Evolutionary conservation across 1,139 yeast genomes (phyloP).

Genomic region (Meyerozyma carpophila): DNA sequence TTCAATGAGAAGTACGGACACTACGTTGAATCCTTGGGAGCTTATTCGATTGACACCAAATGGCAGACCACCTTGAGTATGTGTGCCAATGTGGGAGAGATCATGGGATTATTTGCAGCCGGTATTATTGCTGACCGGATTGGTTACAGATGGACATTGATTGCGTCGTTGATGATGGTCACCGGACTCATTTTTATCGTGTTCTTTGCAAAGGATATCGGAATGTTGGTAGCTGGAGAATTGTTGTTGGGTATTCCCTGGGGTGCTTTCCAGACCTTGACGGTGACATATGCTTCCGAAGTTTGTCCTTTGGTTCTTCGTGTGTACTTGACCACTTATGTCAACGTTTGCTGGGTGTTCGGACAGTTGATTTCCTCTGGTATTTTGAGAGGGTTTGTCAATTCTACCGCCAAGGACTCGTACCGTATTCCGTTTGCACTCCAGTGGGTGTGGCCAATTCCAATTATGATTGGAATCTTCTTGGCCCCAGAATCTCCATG

Average conservation of each 20-base stretch:
- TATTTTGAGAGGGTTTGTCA: conserved; percentile 34
- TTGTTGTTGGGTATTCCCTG: conserved; percentile 44
- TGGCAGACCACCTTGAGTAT: conserved; percentile 46
- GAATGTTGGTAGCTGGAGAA: conserved; percentile 40
- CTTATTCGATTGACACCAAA: conserved; percentile 35
- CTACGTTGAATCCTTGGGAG: conserved; percentile 6
- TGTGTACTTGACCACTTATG: conserved; percentile 43
- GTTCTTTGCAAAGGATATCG: conserved; percentile 41
- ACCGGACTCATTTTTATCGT: conserved; percentile 42
- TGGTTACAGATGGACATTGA: conserved; percentile 43
- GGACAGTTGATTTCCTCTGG: conserved; percentile 49
- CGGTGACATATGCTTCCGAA: conserved; percentile 50
- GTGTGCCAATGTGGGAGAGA: conserved; percentile 41
- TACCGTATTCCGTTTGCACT: conserved; percentile 44
- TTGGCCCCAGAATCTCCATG: conserved; percentile 42
- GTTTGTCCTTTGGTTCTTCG: conserved; percentile 46
- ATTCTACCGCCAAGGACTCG: conserved; percentile 21
- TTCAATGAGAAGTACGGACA: conserved; percentile 36
- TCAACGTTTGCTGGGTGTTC: conserved; percentile 44
- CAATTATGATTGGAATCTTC: conserved; percentile 30
- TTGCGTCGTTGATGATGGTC: conserved; percentile 28
- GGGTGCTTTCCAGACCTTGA: conserved; percentile 48
- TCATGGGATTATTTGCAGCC: conserved; percentile 40
- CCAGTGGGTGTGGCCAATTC: conserved; percentile 63
- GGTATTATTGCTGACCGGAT: conserved; percentile 40